Base-by-base conservation (phyloP, 371 early-diverging fungal species). In the Mucor piriformis region DNA sequence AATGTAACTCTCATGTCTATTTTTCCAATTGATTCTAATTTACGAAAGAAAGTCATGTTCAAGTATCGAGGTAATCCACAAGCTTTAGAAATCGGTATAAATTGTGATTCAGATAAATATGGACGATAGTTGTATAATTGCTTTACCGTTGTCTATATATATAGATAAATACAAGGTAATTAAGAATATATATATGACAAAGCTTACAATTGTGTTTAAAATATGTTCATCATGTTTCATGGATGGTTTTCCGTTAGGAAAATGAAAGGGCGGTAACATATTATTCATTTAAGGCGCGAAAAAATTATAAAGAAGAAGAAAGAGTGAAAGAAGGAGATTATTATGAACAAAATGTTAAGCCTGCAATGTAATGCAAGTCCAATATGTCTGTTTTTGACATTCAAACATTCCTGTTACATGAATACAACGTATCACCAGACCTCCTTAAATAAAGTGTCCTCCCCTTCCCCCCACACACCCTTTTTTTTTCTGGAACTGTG, bases 61-160 rank as follows among this genome's bases (percentile, higher is more conserved):
- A 90, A 70, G 53, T 83, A 88, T 16, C 83, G 70, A 13, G 88
- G 86, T 33, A 90, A 54, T 3, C 69, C 77, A 55, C 83, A 83
- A 20, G 77, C 78, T 51, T 79, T 69, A 20, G 84, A 81, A 7
- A 90, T 80, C 3, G 76, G 61, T 18, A 81, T 65, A 57, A 87
- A 86, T 3, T 76, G 69, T 0, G 64, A 57, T 63, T 83, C 84
- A n/a, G 67, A 35, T 38, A 86, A 44, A 33, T 38, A 58, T 5
- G 33, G 46, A 21, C 34, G 47, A 25, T 57, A 18, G 16, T 61
- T 35, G 33, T 53, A 66, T 23, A 48, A 32, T 6, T 66, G 47
- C 23, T 57, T 51, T 20, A 66, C 61, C 32, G 20, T 52, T 27
- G 47, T 52, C 53, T 61, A 56, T 34, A 37, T 37, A 24, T 43